phyloP scores from a whole-genome alignment of 2,329 filamentous ascomycete genomes.

The Hypoxylon sp. region DNA sequence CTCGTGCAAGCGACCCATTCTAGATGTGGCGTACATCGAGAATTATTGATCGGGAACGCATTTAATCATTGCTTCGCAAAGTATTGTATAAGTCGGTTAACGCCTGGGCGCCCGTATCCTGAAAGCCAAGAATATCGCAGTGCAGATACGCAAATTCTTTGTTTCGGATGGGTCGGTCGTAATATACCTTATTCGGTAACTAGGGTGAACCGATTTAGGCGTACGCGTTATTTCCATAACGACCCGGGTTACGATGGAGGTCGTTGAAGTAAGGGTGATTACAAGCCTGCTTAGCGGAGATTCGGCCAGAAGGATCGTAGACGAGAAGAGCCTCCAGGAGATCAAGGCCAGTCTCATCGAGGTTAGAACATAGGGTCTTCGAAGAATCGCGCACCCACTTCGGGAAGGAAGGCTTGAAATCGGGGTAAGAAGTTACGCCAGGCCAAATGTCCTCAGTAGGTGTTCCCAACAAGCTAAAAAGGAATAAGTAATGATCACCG shows the following conservation, averaged over 20 bases:
- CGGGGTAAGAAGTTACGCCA: conserved; percentile 93
- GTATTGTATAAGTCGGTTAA: conserved; percentile 24
- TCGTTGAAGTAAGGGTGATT: conserved; percentile 84
- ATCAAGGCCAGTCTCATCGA: conserved; percentile 80
- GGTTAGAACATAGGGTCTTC: conserved; percentile 75
- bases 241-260: conserved; percentile 45
- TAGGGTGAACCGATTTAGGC: conserved; percentile 26
- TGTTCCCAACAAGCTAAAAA: conserved; percentile 79
- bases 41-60: conserved; percentile 23
- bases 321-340: conserved; percentile 80
- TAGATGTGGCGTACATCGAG: conserved; percentile 24
- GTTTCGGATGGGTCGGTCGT: conserved; percentile 30
- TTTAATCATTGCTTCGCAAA: conserved; percentile 24
- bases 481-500: conserved; percentile 23
- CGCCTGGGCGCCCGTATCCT: conserved; percentile 48
- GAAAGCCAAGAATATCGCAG: conserved; percentile 48
- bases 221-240: conserved; percentile 47
- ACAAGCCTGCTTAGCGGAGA: conserved; percentile 90
- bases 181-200: conserved; percentile 17
- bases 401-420: conserved; percentile 93
- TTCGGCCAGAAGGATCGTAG: conserved; percentile 88
- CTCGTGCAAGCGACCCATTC: conserved; percentile 23
- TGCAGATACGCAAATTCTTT: conserved; percentile 39
- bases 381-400: conserved; percentile 85
- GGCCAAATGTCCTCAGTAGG: conserved; percentile 88